Evolutionary conservation across 495 filamentous ascomycete species (phyloP).

Genomic region (Penicillium riverlandense): DNA sequence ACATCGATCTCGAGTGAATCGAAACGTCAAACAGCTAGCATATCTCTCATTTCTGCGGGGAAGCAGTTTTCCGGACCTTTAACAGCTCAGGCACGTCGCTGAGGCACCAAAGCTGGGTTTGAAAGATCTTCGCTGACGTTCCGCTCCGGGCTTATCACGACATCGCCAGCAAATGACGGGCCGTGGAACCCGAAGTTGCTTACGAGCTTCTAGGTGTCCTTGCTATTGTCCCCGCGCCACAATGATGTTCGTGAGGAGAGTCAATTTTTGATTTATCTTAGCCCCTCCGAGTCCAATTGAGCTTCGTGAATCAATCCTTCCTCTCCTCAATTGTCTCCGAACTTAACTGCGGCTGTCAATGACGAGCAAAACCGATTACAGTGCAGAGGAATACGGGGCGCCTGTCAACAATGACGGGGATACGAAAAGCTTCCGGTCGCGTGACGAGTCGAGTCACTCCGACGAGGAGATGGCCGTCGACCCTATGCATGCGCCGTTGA

Average conservation of each 20-base stretch:
- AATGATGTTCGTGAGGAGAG: neutral
- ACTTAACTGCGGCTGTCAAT: neutral
- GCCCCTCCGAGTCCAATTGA: neutral
- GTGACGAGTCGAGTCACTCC: neutral
- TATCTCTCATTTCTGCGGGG: no score
- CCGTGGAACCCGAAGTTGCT: neutral
- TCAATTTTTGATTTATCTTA: neutral
- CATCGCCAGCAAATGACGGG: conserved; percentile 22
- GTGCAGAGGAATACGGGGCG: conserved; percentile 5
- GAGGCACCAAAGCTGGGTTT: no score
- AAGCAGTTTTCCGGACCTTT: no score
- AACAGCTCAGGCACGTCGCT: no score
- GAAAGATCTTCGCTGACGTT: neutral
- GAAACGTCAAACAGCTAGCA: no score
- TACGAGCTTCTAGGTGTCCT: no score
- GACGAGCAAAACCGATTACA: conserved; percentile 4
- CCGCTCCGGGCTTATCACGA: conserved; percentile 19
- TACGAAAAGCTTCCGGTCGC: neutral
- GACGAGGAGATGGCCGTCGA: conserved; percentile 11
- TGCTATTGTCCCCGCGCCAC: neutral
- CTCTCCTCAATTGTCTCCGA: neutral
- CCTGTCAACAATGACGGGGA: neutral
- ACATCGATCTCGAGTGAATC: no score
- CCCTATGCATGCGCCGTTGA: conserved; percentile 21
- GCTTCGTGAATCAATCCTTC: no score